A percentile compares a stretch with the other conserved stretches of the same genome.
Evolutionary conservation across 2,329 filamentous ascomycete genomes (phyloP).

Genomic region (Aureobasidium sp.): DNA sequence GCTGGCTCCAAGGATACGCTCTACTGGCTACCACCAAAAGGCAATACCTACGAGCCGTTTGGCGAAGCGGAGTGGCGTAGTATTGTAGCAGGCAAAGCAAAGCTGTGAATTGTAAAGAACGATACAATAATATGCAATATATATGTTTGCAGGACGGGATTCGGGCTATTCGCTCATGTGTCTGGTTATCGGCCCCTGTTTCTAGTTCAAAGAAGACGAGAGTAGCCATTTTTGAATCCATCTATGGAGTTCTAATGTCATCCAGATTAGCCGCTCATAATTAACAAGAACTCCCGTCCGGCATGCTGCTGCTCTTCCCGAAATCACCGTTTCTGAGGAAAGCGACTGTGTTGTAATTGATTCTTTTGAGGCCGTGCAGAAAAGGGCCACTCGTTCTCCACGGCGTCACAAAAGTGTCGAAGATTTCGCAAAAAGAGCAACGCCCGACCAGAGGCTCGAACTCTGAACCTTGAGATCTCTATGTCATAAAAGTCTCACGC

Average conservation of each 20-base stretch:
- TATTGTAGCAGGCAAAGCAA: conserved; percentile 34
- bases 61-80: conserved; percentile 51
- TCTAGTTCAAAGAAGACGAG: too few relatives aligned
- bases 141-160: neutral
- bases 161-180: neutral
- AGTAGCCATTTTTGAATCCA: neutral
- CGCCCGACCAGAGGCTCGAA: conserved; percentile 28
- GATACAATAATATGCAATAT: neutral
- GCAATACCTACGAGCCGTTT: conserved; percentile 52
- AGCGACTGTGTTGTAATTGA: too few relatives aligned
- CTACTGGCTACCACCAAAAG: conserved; percentile 43
- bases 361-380: neutral
- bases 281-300: neutral
- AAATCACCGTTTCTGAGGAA: too few relatives aligned
- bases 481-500: conserved; percentile 30
- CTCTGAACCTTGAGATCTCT: conserved; percentile 31
- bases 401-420: neutral
- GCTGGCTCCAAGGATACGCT: conserved; percentile 41
- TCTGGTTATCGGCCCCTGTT: too few relatives aligned
- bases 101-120: neutral
- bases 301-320: neutral
- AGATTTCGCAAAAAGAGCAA: conserved; percentile 33
- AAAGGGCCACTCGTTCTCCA: neutral
- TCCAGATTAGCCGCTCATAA: neutral
- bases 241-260: too few relatives aligned